Conservation (phyloP, 352 stramenopile genomes). For the Globisporangium sylvaticum region DNA sequence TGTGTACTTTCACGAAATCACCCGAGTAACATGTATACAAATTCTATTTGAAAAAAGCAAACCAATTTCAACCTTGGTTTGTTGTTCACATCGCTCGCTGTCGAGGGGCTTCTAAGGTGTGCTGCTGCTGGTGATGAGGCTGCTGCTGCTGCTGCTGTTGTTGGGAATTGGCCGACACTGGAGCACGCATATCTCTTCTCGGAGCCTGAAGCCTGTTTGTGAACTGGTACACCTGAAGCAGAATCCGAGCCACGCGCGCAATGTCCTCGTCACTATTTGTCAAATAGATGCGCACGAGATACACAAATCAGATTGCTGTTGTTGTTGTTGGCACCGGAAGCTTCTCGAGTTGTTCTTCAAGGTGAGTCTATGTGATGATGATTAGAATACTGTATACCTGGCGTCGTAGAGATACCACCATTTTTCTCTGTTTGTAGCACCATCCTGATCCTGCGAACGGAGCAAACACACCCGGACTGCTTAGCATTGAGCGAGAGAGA, state of each 20-base stretch:
- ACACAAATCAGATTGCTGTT: neutral
- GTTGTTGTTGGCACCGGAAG: neutral
- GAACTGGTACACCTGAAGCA: conserved; percentile 20
- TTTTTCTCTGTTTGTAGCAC: conserved; percentile 13
- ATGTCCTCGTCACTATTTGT: conserved; percentile 44
- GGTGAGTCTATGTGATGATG: no score
- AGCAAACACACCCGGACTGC: no score
- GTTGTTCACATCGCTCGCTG: neutral
- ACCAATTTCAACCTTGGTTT: neutral
- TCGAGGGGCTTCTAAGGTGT: neutral
- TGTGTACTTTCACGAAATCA: neutral
- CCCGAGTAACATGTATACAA: conserved; percentile 1
- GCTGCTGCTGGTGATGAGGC: neutral
- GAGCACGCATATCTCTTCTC: neutral
- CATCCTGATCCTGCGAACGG: neutral
- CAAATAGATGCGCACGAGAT: neutral
- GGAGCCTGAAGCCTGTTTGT: neutral
- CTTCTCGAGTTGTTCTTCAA: neutral
- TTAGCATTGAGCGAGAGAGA: no score
- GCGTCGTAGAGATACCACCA: conserved; percentile 55
- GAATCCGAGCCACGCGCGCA: conserved; percentile 19
- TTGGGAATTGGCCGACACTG: neutral
- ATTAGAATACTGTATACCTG: no score
- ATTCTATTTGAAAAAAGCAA: conserved; percentile 1
- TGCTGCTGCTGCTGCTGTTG: neutral